Base-by-base conservation (phyloP, 768 basidiomycete genomes). In the Xerocomellus intermedius region DNA sequence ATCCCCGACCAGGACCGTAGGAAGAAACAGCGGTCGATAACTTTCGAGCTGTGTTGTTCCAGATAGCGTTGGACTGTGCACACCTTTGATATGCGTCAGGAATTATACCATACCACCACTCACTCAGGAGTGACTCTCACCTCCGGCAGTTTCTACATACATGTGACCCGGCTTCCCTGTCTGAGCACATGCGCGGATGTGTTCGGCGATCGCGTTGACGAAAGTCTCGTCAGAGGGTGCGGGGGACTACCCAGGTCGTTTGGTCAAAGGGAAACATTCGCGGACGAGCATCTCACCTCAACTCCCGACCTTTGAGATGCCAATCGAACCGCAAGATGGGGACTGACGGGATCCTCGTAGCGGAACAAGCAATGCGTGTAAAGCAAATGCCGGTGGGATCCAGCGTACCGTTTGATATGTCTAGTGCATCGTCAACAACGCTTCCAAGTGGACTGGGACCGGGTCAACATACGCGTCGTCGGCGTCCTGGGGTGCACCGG, bases 91-190 rank as follows among this genome's bases (percentile, higher is more conserved):
- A 39, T 38, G 17, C 19, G 52, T 61, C 56, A 61, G 50, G 8
- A 50, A 51, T n/a, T 14, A 8, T 16, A 7, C 2, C 6, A 35
- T 17, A 35, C 19, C 21, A 41, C 42, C 51, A 42, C 63, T 54
- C 56, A 58, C 52, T 48, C 48, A 44, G 46, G 50, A 49, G 55
- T 50, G 62, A 61, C n/a, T 62, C 83, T 78, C 71, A 93, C 95
- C 96, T 82, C 96, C 96, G 14, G 95, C 96, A 9, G 96, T 95
- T 72, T 98, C 96, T 43, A 98, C 74, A 64, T 88, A 98, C 78
- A 94, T 80, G 63, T 87, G 82, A 3, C 79, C 76, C 13, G 61
- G 63, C 10, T 63, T 62, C 3, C 53, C 60, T 21, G 63, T 47
- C 35, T 30, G 58, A 1, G 86, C 85, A 63, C 82, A 82, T 24